phyloP scores from a whole-genome alignment of 208 protist species.

The Wallacemonas sp. region DNA sequence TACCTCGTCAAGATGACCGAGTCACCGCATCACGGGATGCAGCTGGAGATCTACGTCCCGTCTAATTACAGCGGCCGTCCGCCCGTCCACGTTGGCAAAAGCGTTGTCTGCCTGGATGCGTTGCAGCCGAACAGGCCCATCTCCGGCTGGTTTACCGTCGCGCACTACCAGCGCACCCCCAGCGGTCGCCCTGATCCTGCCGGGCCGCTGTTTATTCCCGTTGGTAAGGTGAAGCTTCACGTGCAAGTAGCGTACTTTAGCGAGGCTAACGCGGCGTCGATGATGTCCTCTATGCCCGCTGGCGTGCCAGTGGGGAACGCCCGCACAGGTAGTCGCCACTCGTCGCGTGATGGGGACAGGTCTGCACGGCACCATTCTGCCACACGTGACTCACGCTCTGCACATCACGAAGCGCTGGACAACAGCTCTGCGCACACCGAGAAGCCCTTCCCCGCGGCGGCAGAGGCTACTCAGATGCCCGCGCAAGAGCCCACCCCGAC shows the following conservation, averaged over 20 bases:
- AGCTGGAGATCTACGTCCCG: constrained; percentile 77
- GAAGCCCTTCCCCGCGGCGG: not conserved
- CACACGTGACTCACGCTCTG: not conserved
- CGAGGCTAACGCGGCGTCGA: not conserved
- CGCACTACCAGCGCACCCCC: constrained; percentile 33
- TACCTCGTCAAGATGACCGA: constrained; percentile 69
- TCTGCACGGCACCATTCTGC: not conserved
- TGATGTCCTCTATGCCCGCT: no score
- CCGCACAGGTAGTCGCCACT: no score
- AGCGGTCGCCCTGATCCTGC: not conserved
- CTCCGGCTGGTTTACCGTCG: constrained; percentile 73
- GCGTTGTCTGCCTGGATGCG: constrained; percentile 47
- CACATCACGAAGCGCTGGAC: not conserved
- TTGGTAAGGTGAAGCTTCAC: constrained; percentile 61
- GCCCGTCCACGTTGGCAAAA: constrained; percentile 60
- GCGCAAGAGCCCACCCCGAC: not conserved
- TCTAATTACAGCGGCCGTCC: constrained; percentile 78
- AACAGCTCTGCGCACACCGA: not conserved
- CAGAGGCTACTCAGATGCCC: not conserved
- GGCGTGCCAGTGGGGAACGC: no score
- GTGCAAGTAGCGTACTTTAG: constrained; percentile 49
- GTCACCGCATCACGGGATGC: constrained; percentile 57
- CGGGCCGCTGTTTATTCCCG: constrained; percentile 13
- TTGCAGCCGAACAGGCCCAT: constrained; percentile 42
- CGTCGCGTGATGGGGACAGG: not conserved